These are phyloP conservation scores for Deuterostichococcus epilithicus DNA, from an alignment of 139 green algal species.

Conservation along the genomic window DNA sequence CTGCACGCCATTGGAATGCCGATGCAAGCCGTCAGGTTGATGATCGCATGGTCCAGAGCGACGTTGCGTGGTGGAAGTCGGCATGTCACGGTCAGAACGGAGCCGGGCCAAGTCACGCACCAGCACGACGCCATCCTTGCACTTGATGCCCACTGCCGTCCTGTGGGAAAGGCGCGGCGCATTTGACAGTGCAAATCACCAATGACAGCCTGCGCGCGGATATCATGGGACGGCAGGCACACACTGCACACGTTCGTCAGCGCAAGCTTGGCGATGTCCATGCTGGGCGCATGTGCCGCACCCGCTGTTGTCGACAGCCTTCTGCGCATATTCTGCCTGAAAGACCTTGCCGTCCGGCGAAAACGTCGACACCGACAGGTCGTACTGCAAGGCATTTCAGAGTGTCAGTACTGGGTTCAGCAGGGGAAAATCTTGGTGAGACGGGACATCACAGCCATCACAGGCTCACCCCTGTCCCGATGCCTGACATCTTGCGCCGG, in stretches of 20 bases:
- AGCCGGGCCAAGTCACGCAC: constrained; percentile 37
- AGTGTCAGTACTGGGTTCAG: neutral
- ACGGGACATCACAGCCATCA: neutral
- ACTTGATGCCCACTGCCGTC: constrained; percentile 87
- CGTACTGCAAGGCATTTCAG: constrained; percentile 72
- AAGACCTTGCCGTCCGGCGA: constrained; percentile 96
- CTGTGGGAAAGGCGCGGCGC: constrained; percentile 60
- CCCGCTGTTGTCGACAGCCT: constrained; percentile 97
- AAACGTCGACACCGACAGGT: constrained; percentile 94
- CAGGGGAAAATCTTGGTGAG: neutral
- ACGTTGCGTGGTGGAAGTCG: neutral
- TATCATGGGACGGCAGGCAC: no score
- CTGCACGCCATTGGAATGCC: no score
- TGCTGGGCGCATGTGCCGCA: constrained; percentile 29
- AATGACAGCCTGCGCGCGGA: no score
- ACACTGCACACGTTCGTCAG: no score
- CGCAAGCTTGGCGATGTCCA: neutral
- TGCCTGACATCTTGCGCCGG: constrained; percentile 63
- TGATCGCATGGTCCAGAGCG: no score
- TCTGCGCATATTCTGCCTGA: constrained; percentile 97
- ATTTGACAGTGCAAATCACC: no score
- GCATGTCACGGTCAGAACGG: neutral
- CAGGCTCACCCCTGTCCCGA: constrained; percentile 71
- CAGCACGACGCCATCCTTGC: constrained; percentile 96
- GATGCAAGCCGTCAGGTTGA: no score